Evolutionary conservation across 345 rosid genomes (phyloP).

Genomic region (Lenwebbia sp.): DNA sequence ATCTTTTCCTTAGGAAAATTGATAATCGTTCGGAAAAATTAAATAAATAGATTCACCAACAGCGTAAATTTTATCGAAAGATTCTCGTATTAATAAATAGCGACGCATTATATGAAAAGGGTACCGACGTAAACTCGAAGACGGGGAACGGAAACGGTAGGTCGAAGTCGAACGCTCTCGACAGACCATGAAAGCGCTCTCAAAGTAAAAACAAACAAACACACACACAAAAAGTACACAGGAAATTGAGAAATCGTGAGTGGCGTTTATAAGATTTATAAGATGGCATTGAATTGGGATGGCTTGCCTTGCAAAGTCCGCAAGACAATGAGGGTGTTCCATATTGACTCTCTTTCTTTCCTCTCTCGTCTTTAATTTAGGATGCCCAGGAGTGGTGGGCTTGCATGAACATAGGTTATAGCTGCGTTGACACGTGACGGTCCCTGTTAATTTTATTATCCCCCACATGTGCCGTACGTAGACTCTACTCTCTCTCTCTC

Average conservation of each 20-base stretch:
- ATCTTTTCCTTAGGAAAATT: not conserved
- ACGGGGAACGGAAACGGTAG: not conserved
- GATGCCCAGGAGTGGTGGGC: conserved; percentile 13
- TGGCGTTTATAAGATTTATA: not conserved
- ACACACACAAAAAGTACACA: not conserved
- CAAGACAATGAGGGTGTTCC: not conserved
- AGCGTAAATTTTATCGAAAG: no score
- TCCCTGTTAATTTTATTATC: conserved; percentile 1
- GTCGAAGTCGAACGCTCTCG: not conserved
- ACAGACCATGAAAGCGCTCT: not conserved
- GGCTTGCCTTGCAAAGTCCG: not conserved
- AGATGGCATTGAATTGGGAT: not conserved
- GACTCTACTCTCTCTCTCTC: not conserved
- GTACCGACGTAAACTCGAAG: fast-evolving
- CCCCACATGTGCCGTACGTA: not conserved
- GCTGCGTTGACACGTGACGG: conserved; percentile 33
- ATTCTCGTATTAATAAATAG: no score
- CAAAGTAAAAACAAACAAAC: not conserved
- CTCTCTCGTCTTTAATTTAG: not conserved
- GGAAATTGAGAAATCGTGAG: not conserved
- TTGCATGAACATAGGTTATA: conserved; percentile 11
- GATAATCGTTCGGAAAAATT: not conserved
- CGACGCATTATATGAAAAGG: not conserved
- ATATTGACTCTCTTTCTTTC: not conserved
- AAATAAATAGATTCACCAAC: not conserved